Conservation (phyloP, 805 yeast genomes). For the Candida sakaeoensis region DNA sequence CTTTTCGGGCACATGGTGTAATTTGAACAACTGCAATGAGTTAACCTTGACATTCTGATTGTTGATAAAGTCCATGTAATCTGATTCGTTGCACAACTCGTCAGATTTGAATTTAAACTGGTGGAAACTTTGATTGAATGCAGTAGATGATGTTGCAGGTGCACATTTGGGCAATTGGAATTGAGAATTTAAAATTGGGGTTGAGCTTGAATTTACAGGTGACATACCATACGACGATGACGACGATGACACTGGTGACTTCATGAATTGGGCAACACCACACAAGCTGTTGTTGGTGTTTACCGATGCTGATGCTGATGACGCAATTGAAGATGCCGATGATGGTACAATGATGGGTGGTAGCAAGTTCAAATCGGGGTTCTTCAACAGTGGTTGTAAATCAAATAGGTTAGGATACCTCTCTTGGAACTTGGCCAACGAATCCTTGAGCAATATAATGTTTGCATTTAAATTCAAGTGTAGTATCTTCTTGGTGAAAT, state of each 20-base stretch:
- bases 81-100: background rate
- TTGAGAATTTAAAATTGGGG: constrained; percentile 45
- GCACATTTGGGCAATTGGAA: constrained; percentile 34
- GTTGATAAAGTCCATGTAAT: constrained; percentile 1
- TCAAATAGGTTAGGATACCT: constrained; percentile 21
- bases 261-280: background rate
- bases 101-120: constrained; percentile 3
- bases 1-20: constrained; percentile 14
- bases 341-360: constrained; percentile 10
- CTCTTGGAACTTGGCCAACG: constrained; percentile 1
- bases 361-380: constrained; percentile 2
- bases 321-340: too few relatives aligned
- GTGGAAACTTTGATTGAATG: background rate
- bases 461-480: constrained; percentile 6
- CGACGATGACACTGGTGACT: background rate
- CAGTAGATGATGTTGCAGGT: background rate
- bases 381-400: background rate
- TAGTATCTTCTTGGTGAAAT: constrained; percentile 47
- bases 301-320: constrained; percentile 12
- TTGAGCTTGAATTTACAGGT: constrained; percentile 11
- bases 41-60: background rate
- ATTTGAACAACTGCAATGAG: constrained; percentile 11
- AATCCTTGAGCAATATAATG: background rate
- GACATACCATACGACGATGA: constrained; percentile 3
- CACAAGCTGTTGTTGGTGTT: background rate